Evolutionary conservation across 2,329 filamentous ascomycete species (phyloP).

Genomic region (Amesomyces nigricolor): DNA sequence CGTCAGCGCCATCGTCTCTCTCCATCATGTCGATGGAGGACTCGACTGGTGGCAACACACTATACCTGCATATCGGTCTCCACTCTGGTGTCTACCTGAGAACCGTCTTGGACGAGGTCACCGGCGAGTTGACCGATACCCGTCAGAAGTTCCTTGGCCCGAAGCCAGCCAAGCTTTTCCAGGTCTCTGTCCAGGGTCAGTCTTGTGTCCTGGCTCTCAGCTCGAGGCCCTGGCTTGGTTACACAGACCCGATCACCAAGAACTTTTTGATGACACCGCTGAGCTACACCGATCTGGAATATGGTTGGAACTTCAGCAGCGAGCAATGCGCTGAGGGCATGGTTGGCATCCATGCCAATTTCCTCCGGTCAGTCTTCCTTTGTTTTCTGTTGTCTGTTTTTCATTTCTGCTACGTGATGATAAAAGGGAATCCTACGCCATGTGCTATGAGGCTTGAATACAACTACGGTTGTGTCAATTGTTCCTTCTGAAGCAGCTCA

Average conservation of each 20-base stretch:
- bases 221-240: constrained; percentile 92
- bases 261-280: constrained; percentile 89
- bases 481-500: constrained; percentile 78
- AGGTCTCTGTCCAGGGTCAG: constrained; percentile 80
- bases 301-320: constrained; percentile 94
- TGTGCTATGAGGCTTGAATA: constrained; percentile 51
- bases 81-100: constrained; percentile 94
- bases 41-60: constrained; percentile 78
- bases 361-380: constrained; percentile 61
- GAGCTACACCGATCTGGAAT: constrained; percentile 82
- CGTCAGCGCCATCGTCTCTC: constrained; percentile 80
- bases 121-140: constrained; percentile 91
- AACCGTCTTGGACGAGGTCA: constrained; percentile 90
- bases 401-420: constrained; percentile 53
- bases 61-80: constrained; percentile 93
- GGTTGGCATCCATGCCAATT: constrained; percentile 87
- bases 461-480: constrained; percentile 64
- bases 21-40: constrained; percentile 95
- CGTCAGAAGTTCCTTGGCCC: constrained; percentile 90
- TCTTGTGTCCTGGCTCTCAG: constrained; percentile 84
- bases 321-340: constrained; percentile 91
- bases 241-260: constrained; percentile 80
- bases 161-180: constrained; percentile 82
- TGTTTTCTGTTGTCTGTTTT: constrained; percentile 27
- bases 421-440: constrained; percentile 53